Base-by-base conservation (phyloP, 768 basidiomycete genomes). In the Gautieria morchelliformis region DNA sequence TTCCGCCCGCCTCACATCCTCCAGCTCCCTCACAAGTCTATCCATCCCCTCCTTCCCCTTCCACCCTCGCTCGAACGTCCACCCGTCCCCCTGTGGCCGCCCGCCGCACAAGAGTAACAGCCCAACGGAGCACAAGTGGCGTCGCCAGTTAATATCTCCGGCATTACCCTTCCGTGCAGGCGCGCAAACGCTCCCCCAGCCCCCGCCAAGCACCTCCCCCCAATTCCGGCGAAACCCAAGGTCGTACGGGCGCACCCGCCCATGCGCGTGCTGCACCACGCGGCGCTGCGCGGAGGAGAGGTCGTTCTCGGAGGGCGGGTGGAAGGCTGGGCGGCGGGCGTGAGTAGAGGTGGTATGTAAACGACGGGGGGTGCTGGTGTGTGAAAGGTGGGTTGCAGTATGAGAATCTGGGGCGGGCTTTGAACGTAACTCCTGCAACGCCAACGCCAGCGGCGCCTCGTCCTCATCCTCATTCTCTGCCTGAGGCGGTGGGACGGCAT, bases 171-270 rank as follows among this genome's bases (percentile, higher is more conserved):
- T 27, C 5, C 27, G 27, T 27, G 27, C 27, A 5, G 27, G 27
- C 5, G 27, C 27, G 27, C 27, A 27, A 27, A 27, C 27, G 12
- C 33, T 20, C 11, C 50, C 3, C 19, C 30, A 17, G 3, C 45
- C 54, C 15, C 54, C 54, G 3, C 85, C 87, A 58, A 89, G 76
- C 2, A 82, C 81, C 65, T 88, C 84, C 17, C 65, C 71, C 78
- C 84, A 83, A 61, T 93, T 93, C 60, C 70, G 75, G 48, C 76
- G 72, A 80, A 82, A 86, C 11, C 90, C 89, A 5, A 93, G 61
- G 64, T 91, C 81, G 63, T 91, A 93, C 20, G 87, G 47, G 12
- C 75, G 76, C 30, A 90, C 75, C 33, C 74, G 65, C 2, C 75
- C 69, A 60, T 88, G 84, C 12, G 85, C 85, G 24, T 79, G 75